Conservation (phyloP, 257 asterid genomes). For the Solanum paucissectum region DNA sequence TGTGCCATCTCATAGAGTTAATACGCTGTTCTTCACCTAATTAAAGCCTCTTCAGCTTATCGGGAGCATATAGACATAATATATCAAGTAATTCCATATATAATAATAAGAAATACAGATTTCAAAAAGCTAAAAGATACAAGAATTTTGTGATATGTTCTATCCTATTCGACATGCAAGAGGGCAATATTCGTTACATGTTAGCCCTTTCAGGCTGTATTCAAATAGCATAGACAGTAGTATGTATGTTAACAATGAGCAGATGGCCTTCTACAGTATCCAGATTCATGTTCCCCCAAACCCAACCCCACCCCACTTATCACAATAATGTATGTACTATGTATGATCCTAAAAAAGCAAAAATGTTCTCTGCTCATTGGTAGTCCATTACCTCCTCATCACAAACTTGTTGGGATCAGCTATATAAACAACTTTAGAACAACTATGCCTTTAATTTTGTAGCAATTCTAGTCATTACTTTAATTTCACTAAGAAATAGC, state of each 20-base stretch:
- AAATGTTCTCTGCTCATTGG: neutral
- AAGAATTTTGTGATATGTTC: neutral
- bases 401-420: neutral
- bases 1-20: neutral
- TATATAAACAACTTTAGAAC: neutral
- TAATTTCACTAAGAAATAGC: neutral
- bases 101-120: neutral
- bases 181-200: neutral
- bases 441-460: neutral
- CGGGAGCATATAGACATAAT: neutral
- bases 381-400: neutral
- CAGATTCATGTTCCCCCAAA: neutral
- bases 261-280: neutral
- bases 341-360: neutral
- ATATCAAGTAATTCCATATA: neutral
- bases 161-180: neutral
- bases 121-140: neutral
- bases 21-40: neutral
- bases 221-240: neutral
- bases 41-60: neutral
- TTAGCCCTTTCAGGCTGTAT: neutral
- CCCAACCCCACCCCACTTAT: neutral
- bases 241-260: neutral
- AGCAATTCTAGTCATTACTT: neutral
- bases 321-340: neutral